Evolutionary conservation across 176 grass and related monocot species (phyloP), one percentile per base, ranked within the genome.

Genomic region (Oryza coarctata): DNA sequence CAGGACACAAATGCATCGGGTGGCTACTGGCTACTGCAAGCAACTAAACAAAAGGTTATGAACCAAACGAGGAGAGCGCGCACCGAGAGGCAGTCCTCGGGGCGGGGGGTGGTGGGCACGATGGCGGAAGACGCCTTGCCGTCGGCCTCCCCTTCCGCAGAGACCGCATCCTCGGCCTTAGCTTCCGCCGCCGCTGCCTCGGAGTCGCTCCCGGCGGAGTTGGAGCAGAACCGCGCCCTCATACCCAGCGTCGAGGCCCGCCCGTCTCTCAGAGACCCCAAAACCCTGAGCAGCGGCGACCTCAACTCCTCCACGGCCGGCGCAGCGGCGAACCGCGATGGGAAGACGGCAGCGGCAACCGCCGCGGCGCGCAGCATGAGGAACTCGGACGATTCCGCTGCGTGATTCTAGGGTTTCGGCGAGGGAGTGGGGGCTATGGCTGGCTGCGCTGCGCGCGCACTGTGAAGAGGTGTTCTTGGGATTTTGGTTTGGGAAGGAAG

Each of bases 41-140:
- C 22, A 75, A 41, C 52, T 33, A 76, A 52, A 55, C 26, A 36
- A 4, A 70, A 0, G 66, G 49, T 27, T 76, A 25, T 18, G 12
- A 57, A 65, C 26, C 52, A 71, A 44, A 71, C 30, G n/a, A 66
- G 72, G 36, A 33, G 23, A 68, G 74, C 0, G 73, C 90, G 67
- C 49, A 94, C 94, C 89, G 86, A 85, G 39, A 90, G 67, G 64
- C 61, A 94, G 45, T 97, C 94, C 55, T 94, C 94, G 0, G 89
- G 82, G 7, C 89, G 85, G 80, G 85, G 85, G 17, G 18, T 83
- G 35, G 94, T 90, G 6, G 94, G 69, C 7, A 97, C 87, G 70
- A 97, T 91, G 68, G 94, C 94, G 63, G 87, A 88, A 13, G 91
- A 77, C 18, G 84, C 67, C 83, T 94, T 97, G 36, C 82, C 70